phyloP scores from a whole-genome alignment of 1,284 basidiomycete species.

The Rhodotorula glutinis region DNA sequence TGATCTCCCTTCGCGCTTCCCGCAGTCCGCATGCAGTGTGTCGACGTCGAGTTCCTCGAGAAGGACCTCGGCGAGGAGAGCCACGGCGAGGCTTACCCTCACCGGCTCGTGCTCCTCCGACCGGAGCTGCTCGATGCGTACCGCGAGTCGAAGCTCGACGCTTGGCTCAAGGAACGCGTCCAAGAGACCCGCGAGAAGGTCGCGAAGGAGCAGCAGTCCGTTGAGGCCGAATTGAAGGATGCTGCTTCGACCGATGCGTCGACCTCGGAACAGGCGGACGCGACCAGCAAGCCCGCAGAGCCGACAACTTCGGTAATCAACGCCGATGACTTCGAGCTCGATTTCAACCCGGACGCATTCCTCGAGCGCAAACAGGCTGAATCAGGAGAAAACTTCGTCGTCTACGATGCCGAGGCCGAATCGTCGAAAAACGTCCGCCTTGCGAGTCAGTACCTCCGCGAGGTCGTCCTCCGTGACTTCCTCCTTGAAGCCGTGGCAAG shows the following conservation, averaged over 20 bases:
- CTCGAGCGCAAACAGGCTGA: slow-evolving; percentile 49
- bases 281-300: slow-evolving; percentile 45
- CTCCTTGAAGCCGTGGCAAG: slow-evolving; percentile 54
- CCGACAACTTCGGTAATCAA: slow-evolving; percentile 39
- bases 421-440: slow-evolving; percentile 56
- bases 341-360: slow-evolving; percentile 60
- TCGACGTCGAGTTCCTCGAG: slow-evolving; percentile 58
- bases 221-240: slow-evolving; percentile 48
- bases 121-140: slow-evolving; percentile 57
- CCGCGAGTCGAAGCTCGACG: slow-evolving; percentile 56
- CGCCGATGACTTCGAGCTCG: slow-evolving; percentile 53
- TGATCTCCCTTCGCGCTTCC: background rate
- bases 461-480: slow-evolving; percentile 52
- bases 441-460: slow-evolving; percentile 55
- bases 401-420: slow-evolving; percentile 54
- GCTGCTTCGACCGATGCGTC: slow-evolving; percentile 36
- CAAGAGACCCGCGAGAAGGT: slow-evolving; percentile 42
- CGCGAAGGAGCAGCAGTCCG: slow-evolving; percentile 48
- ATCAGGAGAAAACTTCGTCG: slow-evolving; percentile 17
- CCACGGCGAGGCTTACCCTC: slow-evolving; percentile 53
- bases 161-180: slow-evolving; percentile 54
- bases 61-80: slow-evolving; percentile 45
- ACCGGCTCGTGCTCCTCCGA: slow-evolving; percentile 57
- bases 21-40: slow-evolving; percentile 53
- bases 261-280: slow-evolving; percentile 18